Base-by-base conservation (phyloP, 345 rosid genomes). In the Sisymbrium irio region DNA sequence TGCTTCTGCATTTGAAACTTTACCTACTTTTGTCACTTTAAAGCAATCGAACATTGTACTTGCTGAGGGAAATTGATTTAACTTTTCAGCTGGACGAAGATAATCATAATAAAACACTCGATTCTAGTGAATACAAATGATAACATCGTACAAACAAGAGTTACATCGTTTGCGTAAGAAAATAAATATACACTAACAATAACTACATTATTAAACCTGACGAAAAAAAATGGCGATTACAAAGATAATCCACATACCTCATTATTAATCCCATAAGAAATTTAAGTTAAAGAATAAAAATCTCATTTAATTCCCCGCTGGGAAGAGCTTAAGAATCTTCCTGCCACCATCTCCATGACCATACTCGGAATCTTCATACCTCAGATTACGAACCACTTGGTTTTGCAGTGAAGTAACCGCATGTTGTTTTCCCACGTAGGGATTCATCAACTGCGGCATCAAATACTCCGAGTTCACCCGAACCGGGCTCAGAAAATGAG, bases 301-400 rank as follows among this genome's bases (percentile, higher is more conserved):
- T 11, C 8, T 18, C 20, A 53, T 53, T 45, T 41, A 61, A 53
- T 68, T 75, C 17, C 64, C 67, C 0, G 73, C 50, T 59, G 78
- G 74, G 7, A 75, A 76, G 14, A 76, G 79, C 30, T 62, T 69
- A 62, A 76, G 79, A 69, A 76, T 37, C 70, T 69, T 75, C 56
- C 55, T 41, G 5, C 51, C 69, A 69, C 44, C 35, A 61, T 53
- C 69, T 67, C 62, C 73, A 49, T 75, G 50, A 62, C 50, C 65
- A 33, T 11, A 62, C 2, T 54, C 70, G 0, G 69, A 68, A 61
- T 54, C 79, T 50, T 75, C 74, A 51, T 67, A 75, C 78, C 32
- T 67, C 9, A 67, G 37, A 67, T 50, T 41, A 14, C 78, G 73
- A 60, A 41, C 68, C 56, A 75, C 47, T 30, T 75, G 78, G 25